Percentiles rank a stretch among this genome's conserved stretches.
These are phyloP conservation scores for Inga laurina DNA, from an alignment of 306 rosid genomes.

Conservation along the genomic window DNA sequence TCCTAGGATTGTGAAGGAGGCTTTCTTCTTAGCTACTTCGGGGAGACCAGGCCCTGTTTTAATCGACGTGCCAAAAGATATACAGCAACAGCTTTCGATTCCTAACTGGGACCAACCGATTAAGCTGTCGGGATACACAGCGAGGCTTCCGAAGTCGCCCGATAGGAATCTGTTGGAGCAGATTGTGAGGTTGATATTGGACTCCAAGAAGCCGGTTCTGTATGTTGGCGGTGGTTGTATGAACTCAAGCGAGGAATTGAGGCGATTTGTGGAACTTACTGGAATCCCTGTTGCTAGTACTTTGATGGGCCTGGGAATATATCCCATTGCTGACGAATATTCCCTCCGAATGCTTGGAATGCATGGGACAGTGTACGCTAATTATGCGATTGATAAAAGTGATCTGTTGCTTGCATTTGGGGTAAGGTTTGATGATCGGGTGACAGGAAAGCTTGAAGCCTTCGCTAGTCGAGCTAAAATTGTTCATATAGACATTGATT, in stretches of 20 bases:
- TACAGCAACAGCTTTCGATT: slow-evolving; percentile 79
- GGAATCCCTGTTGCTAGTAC: slow-evolving; percentile 90
- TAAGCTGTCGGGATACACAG: slow-evolving; percentile 62
- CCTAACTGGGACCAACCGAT: slow-evolving; percentile 73
- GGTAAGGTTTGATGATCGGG: slow-evolving; percentile 91
- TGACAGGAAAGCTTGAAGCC: slow-evolving; percentile 86
- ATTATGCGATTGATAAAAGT: slow-evolving; percentile 78
- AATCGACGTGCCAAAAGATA: slow-evolving; percentile 81
- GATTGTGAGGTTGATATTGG: slow-evolving; percentile 65
- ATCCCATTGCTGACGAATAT: slow-evolving; percentile 46
- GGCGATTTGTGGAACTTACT: slow-evolving; percentile 63
- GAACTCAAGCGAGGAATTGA: slow-evolving; percentile 69
- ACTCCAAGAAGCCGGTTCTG: slow-evolving; percentile 75
- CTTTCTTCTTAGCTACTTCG: slow-evolving; percentile 69
- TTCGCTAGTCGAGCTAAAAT: slow-evolving; percentile 91
- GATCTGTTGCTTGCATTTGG: slow-evolving; percentile 88
- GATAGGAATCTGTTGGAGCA: slow-evolving; percentile 48
- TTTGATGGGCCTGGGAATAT: slow-evolving; percentile 86
- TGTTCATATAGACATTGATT: slow-evolving; percentile 84
- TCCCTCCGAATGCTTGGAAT: slow-evolving; percentile 89
- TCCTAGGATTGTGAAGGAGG: slow-evolving; percentile 78
- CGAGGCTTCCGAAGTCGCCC: slow-evolving; percentile 65
- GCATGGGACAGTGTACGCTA: slow-evolving; percentile 92
- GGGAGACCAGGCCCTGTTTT: slow-evolving; percentile 89
- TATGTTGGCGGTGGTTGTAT: slow-evolving; percentile 90